Evolutionary conservation across 176 grass and related monocot genomes (phyloP).

Genomic region (Triticum turgidum): DNA sequence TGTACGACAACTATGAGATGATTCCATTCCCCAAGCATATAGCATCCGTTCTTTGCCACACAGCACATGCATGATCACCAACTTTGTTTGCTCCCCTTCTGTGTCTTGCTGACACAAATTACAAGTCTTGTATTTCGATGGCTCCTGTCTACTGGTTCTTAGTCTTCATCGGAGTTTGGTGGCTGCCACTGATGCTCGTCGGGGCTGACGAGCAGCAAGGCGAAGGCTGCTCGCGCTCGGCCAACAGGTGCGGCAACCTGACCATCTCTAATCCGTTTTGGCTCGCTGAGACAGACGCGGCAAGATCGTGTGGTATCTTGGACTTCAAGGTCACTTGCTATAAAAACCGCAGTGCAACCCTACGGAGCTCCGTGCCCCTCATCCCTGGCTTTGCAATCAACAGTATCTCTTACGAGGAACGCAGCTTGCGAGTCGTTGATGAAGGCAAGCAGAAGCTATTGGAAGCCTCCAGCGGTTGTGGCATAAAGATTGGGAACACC

Average conservation of each 20-base stretch:
- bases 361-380: background rate
- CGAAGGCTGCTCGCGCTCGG: background rate
- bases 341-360: background rate
- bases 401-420: slow-evolving; percentile 33
- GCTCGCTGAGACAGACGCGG: background rate
- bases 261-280: slow-evolving; percentile 17
- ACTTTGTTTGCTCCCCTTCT: no score
- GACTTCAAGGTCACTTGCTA: slow-evolving; percentile 28
- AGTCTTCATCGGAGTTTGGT: background rate
- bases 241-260: slow-evolving; percentile 24
- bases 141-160: background rate
- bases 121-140: background rate
- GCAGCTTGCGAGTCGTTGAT: slow-evolving; percentile 7
- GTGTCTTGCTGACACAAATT: no score
- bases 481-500: background rate
- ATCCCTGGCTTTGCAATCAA: background rate
- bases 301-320: background rate
- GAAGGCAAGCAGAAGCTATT: slow-evolving; percentile 10
- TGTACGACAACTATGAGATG: no score
- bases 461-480: background rate
- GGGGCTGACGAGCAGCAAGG: background rate
- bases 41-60: no score
- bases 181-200: background rate
- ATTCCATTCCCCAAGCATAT: no score
- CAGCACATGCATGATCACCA: no score